phyloP scores from a whole-genome alignment of 2,329 filamentous ascomycete genomes.

The Tolypocladium endophyticum region DNA sequence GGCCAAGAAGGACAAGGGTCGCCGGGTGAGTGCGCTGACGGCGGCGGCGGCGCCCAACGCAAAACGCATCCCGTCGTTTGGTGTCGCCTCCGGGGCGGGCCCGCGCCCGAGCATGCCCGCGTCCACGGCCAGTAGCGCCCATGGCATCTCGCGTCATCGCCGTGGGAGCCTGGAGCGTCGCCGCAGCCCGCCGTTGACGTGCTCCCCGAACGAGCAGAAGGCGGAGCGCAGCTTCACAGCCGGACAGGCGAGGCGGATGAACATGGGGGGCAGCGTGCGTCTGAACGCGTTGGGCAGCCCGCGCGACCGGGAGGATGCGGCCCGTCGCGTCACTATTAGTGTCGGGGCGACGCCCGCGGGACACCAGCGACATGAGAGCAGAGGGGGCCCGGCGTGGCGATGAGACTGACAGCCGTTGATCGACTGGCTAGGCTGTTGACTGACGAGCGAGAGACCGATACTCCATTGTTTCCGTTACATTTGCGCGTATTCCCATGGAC shows the following conservation, averaged over 20 bases:
- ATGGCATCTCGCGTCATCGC: slow-evolving; percentile 45
- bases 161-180: slow-evolving; percentile 39
- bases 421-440: not conserved
- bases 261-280: slow-evolving; percentile 33
- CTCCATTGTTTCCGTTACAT: not conserved
- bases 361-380: slow-evolving; percentile 20
- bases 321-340: slow-evolving; percentile 27
- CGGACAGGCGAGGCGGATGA: slow-evolving; percentile 48
- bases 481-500: not conserved
- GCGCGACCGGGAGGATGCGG: slow-evolving; percentile 12
- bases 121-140: slow-evolving; percentile 35
- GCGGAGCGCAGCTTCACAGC: slow-evolving; percentile 33
- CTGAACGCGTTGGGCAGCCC: slow-evolving; percentile 15
- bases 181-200: slow-evolving; percentile 41
- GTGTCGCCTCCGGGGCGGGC: slow-evolving; percentile 17
- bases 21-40: slow-evolving; percentile 28
- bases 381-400: slow-evolving; percentile 16
- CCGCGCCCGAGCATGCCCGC: slow-evolving; percentile 27
- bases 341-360: slow-evolving; percentile 13
- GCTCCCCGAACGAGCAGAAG: slow-evolving; percentile 33
- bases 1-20: slow-evolving; percentile 35
- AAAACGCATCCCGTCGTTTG: slow-evolving; percentile 35
- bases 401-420: slow-evolving; percentile 9
- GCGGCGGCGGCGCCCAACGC: slow-evolving; percentile 23
- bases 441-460: not conserved